Evolutionary conservation across 2,329 filamentous ascomycete genomes (phyloP).

Genomic region (Fusarium albosuccineum): DNA sequence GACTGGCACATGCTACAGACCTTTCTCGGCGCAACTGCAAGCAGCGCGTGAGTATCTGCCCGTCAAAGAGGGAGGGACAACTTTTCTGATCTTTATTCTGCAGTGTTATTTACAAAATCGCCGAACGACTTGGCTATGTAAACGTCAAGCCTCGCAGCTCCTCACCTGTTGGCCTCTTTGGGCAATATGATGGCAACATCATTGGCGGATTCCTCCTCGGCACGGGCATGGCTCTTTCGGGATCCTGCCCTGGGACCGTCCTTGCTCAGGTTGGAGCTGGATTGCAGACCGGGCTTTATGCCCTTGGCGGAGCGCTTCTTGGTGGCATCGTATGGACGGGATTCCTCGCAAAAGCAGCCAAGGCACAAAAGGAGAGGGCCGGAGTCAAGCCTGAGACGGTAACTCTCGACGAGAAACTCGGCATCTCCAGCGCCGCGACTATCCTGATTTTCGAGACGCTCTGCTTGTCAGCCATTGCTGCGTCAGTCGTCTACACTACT

Average conservation of each 20-base stretch:
- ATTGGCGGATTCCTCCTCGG: conserved; percentile 73
- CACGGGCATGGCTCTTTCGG: conserved; percentile 74
- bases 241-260: conserved; percentile 75
- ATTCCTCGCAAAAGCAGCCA: conserved; percentile 54
- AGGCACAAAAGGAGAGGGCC: conserved; percentile 42
- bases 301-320: conserved; percentile 65
- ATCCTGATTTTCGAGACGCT: conserved; percentile 59
- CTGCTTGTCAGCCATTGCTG: conserved; percentile 57
- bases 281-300: conserved; percentile 63
- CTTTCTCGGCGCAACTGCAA: conserved; percentile 73
- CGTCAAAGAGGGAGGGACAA: neutral
- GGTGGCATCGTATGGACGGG: conserved; percentile 68
- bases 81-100: neutral
- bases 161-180: conserved; percentile 66
- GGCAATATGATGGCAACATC: conserved; percentile 73
- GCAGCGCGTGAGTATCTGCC: conserved; percentile 67
- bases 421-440: conserved; percentile 53
- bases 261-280: conserved; percentile 70
- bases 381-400: conserved; percentile 46
- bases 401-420: conserved; percentile 57
- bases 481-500: conserved; percentile 49
- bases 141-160: conserved; percentile 62
- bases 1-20: conserved; percentile 76
- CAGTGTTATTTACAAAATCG: conserved; percentile 61
- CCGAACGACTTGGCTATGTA: conserved; percentile 59